Base-by-base conservation (phyloP, 331 rosid genomes). In the Rhamnella rubrinervis region DNA sequence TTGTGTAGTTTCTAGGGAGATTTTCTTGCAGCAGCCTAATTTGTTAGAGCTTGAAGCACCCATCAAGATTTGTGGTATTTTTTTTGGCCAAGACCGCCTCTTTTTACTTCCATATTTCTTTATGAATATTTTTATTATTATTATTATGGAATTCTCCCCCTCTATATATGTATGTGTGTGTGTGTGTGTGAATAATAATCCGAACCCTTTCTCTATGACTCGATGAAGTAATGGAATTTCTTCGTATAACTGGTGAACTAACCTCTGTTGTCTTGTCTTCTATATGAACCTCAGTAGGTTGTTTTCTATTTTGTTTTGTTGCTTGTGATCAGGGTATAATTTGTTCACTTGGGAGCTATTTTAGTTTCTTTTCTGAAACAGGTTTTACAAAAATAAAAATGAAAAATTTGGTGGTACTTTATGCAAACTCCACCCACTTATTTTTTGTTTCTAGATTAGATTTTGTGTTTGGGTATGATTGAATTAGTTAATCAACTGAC, bases 11-110 rank as follows among this genome's bases (percentile, higher is more conserved):
- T 89, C 98, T n/a, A 81, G 77, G 68, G 96, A 87, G 2, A 81
- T 92, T 81, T 92, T 92, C 85, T 65, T 92, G 72, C 91, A 87
- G 70, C 98, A 92, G 78, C 96, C 96, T 55, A 86, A 79, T 71
- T 80, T 92, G 73, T 80, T 92, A 81, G 92, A 92, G 76, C 95
- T 92, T 47, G 88, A 89, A 72, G 95, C 96, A 39, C 98, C 98
- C 74, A 89, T 92, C 74, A 92, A 92, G 87, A 92, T 92, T 87
- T 89, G 96, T 60, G 98, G 98, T 92, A 79, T 69, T 67, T 80
- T 39, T 18, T 26, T 14, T 28, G 39, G 35, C 35, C 35, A 59
- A 61, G 23, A 59, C 66, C 72, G 26, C 5, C 65, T 35, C 46
- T 5, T 39, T 50, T 21, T n/a, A 35, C 20, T 52, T 52, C 10